A percentile compares a stretch with the other conserved stretches of the same genome.
These are phyloP conservation scores for Naganishia friedmannii DNA, from an alignment of 768 basidiomycete genomes.

Conservation along the genomic window DNA sequence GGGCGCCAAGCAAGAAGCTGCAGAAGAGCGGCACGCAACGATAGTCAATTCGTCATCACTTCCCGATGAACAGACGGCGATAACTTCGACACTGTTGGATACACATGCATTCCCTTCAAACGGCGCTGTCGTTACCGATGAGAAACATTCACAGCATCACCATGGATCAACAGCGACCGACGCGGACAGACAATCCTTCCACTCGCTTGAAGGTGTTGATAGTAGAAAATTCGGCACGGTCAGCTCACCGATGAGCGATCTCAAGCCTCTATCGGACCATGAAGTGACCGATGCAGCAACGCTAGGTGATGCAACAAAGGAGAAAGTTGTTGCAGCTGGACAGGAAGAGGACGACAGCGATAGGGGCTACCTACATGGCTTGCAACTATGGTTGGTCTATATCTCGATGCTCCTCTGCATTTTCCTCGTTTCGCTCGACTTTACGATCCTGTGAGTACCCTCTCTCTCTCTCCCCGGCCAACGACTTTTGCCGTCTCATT, in stretches of 20 bases:
- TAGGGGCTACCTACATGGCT: neutral
- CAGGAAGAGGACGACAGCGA: neutral
- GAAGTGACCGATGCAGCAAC: neutral
- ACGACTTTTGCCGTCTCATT: neutral
- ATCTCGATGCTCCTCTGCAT: conserved; percentile 39
- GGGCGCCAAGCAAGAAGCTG: neutral
- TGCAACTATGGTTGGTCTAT: conserved; percentile 17
- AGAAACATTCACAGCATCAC: neutral
- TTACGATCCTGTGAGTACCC: conserved; percentile 47
- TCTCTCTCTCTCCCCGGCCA: too few species aligned
- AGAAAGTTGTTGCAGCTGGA: neutral
- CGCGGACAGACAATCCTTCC: neutral
- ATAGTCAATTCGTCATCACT: neutral
- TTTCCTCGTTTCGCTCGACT: conserved; percentile 51
- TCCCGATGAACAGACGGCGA: neutral
- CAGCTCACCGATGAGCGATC: neutral
- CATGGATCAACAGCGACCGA: neutral
- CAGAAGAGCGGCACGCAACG: neutral
- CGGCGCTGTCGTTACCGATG: neutral
- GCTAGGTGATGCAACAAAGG: neutral
- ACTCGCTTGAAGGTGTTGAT: neutral
- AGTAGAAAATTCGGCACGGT: neutral
- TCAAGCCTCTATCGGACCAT: neutral
- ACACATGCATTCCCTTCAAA: too few species aligned
- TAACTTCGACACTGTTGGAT: neutral